Evolutionary conservation across 192 early-diverging fungal genomes (phyloP).

Genomic region (Gamsiella multidivaricata): DNA sequence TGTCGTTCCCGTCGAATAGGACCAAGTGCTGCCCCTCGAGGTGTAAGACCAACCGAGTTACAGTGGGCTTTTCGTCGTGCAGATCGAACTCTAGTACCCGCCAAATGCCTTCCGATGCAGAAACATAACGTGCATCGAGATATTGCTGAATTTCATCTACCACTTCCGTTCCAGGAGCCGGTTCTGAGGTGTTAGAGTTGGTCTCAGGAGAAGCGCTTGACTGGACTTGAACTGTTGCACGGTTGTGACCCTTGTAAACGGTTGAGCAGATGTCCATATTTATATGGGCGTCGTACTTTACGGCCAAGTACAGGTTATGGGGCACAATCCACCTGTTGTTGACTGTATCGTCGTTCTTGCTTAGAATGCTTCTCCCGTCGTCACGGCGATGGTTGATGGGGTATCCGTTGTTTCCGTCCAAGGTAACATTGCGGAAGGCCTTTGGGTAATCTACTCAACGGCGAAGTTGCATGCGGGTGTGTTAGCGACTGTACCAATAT

Average conservation of each 20-base stretch:
- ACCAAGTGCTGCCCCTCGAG: not conserved
- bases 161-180: not conserved
- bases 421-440: conserved; percentile 1
- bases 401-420: conserved; percentile 28
- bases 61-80: conserved; percentile 12
- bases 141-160: conserved; percentile 13
- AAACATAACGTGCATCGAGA: conserved; percentile 37
- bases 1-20: conserved; percentile 8
- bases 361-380: conserved; percentile 1
- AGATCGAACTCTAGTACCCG: conserved; percentile 34
- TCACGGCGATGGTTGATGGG: conserved; percentile 21
- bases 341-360: not conserved
- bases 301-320: conserved; percentile 37
- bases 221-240: not conserved
- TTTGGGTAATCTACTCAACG: conserved; percentile 3
- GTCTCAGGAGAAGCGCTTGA: not conserved
- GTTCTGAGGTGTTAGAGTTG: not conserved
- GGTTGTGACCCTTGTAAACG: conserved; percentile 53
- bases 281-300: conserved; percentile 49
- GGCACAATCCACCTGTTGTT: conserved; percentile 50
- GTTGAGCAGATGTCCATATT: conserved; percentile 51
- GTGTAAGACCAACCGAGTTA: conserved; percentile 15
- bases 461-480: not conserved
- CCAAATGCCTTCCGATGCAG: conserved; percentile 41
- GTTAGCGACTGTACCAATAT: not conserved